A percentile compares a stretch with the other conserved stretches of the same genome.
Conservation (phyloP, 192 early-diverging fungal species). For the Dissophora ornata region DNA sequence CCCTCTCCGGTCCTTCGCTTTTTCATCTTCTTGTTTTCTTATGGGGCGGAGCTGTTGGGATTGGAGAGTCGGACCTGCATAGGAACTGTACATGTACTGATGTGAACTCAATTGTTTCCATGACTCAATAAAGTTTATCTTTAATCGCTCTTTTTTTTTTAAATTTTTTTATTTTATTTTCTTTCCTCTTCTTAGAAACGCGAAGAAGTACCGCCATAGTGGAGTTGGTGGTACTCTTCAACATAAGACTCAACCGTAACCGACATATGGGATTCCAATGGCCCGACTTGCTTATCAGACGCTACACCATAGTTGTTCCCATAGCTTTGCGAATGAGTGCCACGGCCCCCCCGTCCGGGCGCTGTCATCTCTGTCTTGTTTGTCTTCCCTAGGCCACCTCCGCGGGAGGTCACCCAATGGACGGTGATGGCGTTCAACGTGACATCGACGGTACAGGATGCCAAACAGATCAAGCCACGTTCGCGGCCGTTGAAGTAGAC, state of each 20-base stretch:
- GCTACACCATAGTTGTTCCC: neutral
- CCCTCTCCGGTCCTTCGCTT: too few relatives aligned
- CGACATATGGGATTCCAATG: slow-evolving; percentile 23
- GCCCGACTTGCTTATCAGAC: slow-evolving; percentile 16
- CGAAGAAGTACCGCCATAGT: slow-evolving; percentile 1
- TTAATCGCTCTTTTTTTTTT: too few relatives aligned
- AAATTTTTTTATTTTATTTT: too few relatives aligned
- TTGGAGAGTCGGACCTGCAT: too few relatives aligned
- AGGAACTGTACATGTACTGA: neutral
- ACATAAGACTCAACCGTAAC: slow-evolving; percentile 36
- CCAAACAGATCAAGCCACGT: slow-evolving; percentile 57
- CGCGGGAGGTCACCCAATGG: slow-evolving; percentile 57
- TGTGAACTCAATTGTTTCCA: neutral
- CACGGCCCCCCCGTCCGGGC: neutral
- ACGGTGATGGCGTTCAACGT: slow-evolving; percentile 56
- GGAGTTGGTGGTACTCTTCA: slow-evolving; percentile 32
- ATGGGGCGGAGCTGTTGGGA: too few relatives aligned
- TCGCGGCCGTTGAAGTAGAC: slow-evolving; percentile 49
- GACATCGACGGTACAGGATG: slow-evolving; percentile 59
- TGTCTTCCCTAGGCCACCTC: too few relatives aligned
- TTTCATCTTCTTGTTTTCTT: too few relatives aligned
- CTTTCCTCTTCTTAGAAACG: neutral
- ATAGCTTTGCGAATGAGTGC: too few relatives aligned
- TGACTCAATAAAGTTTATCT: too few relatives aligned
- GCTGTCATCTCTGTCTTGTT: too few relatives aligned